Conservation (phyloP, 139 green algal genomes). For the Coccomyxa sp. region DNA sequence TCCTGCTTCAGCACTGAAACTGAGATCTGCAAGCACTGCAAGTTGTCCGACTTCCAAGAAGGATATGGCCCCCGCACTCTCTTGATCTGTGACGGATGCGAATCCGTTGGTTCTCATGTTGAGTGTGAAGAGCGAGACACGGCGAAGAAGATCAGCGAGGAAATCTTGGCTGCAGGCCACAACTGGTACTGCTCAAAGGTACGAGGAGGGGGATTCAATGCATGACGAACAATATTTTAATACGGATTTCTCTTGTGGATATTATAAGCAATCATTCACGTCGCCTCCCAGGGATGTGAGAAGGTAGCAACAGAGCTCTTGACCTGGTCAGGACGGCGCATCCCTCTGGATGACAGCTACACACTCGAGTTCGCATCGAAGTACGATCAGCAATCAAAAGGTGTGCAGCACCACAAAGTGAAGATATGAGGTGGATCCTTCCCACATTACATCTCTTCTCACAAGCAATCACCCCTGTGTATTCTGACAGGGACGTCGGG, state of each 20-base stretch:
- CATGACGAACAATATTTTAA: not conserved
- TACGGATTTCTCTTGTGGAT: not conserved
- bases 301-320: not conserved
- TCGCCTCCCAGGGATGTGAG: not conserved
- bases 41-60: not conserved
- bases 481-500: not conserved
- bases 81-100: slow-evolving; percentile 35
- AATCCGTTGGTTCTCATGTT: slow-evolving; percentile 18
- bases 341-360: not conserved
- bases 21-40: not conserved
- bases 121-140: slow-evolving; percentile 29
- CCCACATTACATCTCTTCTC: too few species aligned
- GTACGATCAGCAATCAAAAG: not conserved
- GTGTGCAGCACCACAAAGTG: not conserved
- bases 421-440: too few species aligned
- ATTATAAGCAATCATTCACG: not conserved
- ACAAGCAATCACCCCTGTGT: too few species aligned
- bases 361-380: not conserved
- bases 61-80: slow-evolving; percentile 21
- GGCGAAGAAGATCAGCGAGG: slow-evolving; percentile 13
- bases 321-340: not conserved
- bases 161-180: slow-evolving; percentile 1
- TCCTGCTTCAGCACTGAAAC: too few species aligned
- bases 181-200: not conserved
- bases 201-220: not conserved